Base-by-base conservation (phyloP, 768 basidiomycete species). In the Leccinum uliginosum region DNA sequence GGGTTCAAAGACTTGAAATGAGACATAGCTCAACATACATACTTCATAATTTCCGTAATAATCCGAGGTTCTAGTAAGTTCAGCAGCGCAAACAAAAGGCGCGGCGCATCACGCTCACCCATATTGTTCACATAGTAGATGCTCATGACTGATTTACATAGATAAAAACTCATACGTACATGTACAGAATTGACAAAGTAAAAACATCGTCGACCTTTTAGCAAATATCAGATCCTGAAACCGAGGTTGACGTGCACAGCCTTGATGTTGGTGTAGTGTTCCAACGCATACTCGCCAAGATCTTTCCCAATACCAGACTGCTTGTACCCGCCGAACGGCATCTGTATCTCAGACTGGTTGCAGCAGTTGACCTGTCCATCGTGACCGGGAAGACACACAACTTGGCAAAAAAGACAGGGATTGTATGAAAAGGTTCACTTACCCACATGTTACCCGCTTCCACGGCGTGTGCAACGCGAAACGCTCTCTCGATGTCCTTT, bases 401-500 rank as follows among this genome's bases (percentile, higher is more conserved):
- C 26, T 21, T 29, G 4, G 44, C 14, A 17, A 49, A 50, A 38
- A 19, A 19, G 10, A 43, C 40, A 11, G 40, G 26, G 21, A 29
- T 29, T 21, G 15, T n/a, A 14, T 9, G 29, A 17, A 21, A 6
- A 17, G 29, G 21, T 27, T 34, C 49, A 67, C 54, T 11, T 54
- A 84, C 80, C 84, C 85, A 91, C 12, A 81, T 82, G 15, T 87
- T 78, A 29, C 80, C 80, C 4, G 77, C 77, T 55, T 81, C 74
- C 12, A 83, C 63, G 44, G 68, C 66, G 51, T 75, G 70, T 15
- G 78, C 76, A 27, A 77, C 73, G 11, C 68, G 66, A 50, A 80
- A 67, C 15, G 75, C 80, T 47, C 73, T 67, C 38, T 71, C 67
- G 60, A 81, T 58, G 30, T 57, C 55, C 11, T 50, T 57, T 1